Base-by-base conservation (phyloP, 2,329 filamentous ascomycete species). In the Emergomyces pasteurianus region DNA sequence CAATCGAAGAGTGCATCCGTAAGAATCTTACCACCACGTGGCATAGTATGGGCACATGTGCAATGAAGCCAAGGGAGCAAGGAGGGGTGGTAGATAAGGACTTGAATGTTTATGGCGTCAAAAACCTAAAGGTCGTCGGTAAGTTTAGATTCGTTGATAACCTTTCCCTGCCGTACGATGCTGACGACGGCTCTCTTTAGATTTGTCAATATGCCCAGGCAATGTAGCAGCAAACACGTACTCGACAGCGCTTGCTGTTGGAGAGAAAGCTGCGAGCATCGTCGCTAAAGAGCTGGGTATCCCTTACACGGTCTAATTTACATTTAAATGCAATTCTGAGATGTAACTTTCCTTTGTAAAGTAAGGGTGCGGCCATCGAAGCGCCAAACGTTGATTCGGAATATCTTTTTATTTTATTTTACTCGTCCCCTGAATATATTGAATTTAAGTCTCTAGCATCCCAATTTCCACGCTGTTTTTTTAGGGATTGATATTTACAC, bases 221-320 rank as follows among this genome's bases (percentile, higher is more conserved):
- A 79, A 78, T 47, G 74, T 79, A 16, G 68, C 63, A 59, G 67
- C 73, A 1, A 80, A 81, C 61, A 79, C 77, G 0, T 72, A 73
- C 50, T 77, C 75, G 38, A 77, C 77, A 1, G 80, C 80, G 0
- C 67, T 81, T 18, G 61, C 77, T 5, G 69, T 81, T 59, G 78
- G 78, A 1, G 78, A 81, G 70, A 74, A 72, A 63, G 71, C 70
- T 2, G 71, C 72, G 2, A 61, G 65, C 36, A 69, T 74, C 40
- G 65, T 70, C 43, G 70, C 70, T n/a, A 66, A 69, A 50, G 67
- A 71, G 23, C 62, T 74, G 28, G 62, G 65, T 16, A 62, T 65
- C 36, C 59, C 61, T 9, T 63, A 63, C n/a, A 36, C 57, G n/a
- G 31, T 63, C 42, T 49, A 56, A 46, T 28, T 59, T 14, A 9